Base-by-base conservation (phyloP, 257 asterid genomes). In the Avicennia marina region DNA sequence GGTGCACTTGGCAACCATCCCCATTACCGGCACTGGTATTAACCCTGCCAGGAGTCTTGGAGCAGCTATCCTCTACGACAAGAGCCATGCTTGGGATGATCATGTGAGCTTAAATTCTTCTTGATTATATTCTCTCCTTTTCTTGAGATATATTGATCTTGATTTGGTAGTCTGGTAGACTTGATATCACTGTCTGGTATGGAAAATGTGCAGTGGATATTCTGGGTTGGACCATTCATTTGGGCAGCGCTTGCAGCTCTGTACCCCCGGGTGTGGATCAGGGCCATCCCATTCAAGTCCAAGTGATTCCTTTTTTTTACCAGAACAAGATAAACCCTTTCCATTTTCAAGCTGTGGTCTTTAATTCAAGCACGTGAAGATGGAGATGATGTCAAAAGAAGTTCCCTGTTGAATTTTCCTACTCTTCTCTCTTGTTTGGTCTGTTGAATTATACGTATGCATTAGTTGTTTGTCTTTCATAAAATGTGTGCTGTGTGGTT, bases 201-300 rank as follows among this genome's bases (percentile, higher is more conserved):
- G 50, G n/a, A n/a, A n/a, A n/a, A 11, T 21, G 22, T 69, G 80
- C 76, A 81, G 84, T 81, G 89, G 89, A 67, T 81, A 29, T 81
- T 78, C 69, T 81, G 89, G 88, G 89, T 81, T 6, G 85, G 85
- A 75, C 85, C 89, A 52, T 81, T 81, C 78, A 62, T 78, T 32
- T 85, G 89, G 10, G 89, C 89, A 27, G 73, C 78, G 2, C 75
- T 80, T 0, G 84, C 84, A 41, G 87, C 87, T 16, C 58, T 81
- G 15, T 81, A 81, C 69, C 87, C 77, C 61, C 58, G 24, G 51
- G 87, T 81, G 50, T 81, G 77, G 55, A 80, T 80, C 36, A 63
- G 87, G 46, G 87, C 87, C 62, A 77, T 72, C 34, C 87, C 87
- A 48, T 80, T 80, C 76, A 80, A 72, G 69, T 64, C 73, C 65